Conservation (phyloP, 2,329 filamentous ascomycete species). For the Neopestalotiopsis sp. region DNA sequence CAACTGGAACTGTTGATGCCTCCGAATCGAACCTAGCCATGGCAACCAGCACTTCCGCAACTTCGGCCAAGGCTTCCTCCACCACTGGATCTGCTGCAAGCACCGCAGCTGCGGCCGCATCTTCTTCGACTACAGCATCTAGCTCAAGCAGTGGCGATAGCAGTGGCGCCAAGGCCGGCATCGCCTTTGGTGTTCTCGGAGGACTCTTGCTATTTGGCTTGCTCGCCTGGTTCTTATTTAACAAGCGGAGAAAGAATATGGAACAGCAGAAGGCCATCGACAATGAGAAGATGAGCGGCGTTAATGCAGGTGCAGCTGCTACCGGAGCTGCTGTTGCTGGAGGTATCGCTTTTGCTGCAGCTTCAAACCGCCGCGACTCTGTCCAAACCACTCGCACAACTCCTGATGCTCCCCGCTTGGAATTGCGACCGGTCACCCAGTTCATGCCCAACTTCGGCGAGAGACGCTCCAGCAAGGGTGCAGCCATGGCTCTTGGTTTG, state of each 20-base stretch:
- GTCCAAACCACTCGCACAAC: conserved; percentile 49
- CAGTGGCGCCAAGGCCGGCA: conserved; percentile 71
- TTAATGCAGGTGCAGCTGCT: conserved; percentile 39
- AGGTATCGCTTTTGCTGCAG: neutral
- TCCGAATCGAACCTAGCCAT: conserved; percentile 34
- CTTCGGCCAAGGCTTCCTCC: conserved; percentile 21
- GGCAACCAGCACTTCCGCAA: conserved; percentile 34
- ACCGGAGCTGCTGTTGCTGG: conserved; percentile 24
- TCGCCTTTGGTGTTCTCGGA: conserved; percentile 81
- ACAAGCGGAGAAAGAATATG: conserved; percentile 71
- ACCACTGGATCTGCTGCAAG: conserved; percentile 29
- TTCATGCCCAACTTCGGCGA: conserved; percentile 74
- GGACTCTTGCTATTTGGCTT: conserved; percentile 70
- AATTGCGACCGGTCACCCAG: conserved; percentile 82
- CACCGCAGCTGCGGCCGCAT: conserved; percentile 26
- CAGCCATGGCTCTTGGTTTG: conserved; percentile 43
- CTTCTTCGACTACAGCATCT: conserved; percentile 29
- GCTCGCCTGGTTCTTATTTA: conserved; percentile 75
- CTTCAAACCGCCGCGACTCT: conserved; percentile 23
- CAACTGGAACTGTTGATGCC: conserved; percentile 31
- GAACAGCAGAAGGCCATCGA: conserved; percentile 56
- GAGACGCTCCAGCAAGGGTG: conserved; percentile 56
- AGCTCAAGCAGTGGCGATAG: conserved; percentile 39
- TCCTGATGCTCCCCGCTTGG: conserved; percentile 76
- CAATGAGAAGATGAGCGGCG: conserved; percentile 67